A percentile compares a stretch with the other conserved stretches of the same genome.
These are phyloP conservation scores for Ganoderma leucocontextum DNA, from an alignment of 1,284 basidiomycete species.

Conservation along the genomic window DNA sequence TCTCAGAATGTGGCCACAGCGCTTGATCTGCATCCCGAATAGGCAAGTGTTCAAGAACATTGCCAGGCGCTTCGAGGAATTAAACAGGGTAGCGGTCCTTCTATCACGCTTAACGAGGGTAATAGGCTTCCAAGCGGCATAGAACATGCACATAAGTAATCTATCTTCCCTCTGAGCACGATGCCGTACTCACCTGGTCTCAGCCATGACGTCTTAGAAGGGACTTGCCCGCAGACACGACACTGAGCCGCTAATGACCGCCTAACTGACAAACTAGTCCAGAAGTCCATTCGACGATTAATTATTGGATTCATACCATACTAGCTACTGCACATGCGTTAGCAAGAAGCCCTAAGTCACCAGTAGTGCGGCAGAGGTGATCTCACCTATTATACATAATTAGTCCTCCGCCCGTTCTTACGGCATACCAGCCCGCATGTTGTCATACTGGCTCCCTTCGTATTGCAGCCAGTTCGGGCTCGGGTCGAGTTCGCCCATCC, in stretches of 20 bases:
- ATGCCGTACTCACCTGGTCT: slow-evolving; percentile 1
- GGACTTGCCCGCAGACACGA: not conserved
- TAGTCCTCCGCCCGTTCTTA: slow-evolving; percentile 26
- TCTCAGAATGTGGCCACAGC: slow-evolving; percentile 9
- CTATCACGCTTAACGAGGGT: not conserved
- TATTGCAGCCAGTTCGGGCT: slow-evolving; percentile 78
- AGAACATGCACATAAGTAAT: not conserved
- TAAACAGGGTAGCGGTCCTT: not conserved
- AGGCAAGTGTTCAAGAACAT: slow-evolving; percentile 33
- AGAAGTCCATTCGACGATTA: slow-evolving; percentile 7
- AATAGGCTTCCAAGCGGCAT: not conserved
- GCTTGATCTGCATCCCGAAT: slow-evolving; percentile 17
- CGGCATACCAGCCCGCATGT: slow-evolving; percentile 74
- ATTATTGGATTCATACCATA: slow-evolving; percentile 25
- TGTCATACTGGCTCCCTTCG: slow-evolving; percentile 77
- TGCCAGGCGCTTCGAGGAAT: slow-evolving; percentile 12
- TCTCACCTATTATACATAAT: slow-evolving; percentile 24
- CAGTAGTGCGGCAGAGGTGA: not conserved
- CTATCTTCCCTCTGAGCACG: not conserved
- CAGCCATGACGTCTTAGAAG: not conserved
- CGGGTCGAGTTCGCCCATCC: slow-evolving; percentile 76
- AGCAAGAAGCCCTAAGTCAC: slow-evolving; percentile 6
- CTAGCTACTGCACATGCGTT: slow-evolving; percentile 14
- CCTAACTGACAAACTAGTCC: not conserved
- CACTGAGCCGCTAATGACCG: not conserved